Evolutionary conservation across 106 monocot genomes (phyloP).

Genomic region (Allium fistulosum): DNA sequence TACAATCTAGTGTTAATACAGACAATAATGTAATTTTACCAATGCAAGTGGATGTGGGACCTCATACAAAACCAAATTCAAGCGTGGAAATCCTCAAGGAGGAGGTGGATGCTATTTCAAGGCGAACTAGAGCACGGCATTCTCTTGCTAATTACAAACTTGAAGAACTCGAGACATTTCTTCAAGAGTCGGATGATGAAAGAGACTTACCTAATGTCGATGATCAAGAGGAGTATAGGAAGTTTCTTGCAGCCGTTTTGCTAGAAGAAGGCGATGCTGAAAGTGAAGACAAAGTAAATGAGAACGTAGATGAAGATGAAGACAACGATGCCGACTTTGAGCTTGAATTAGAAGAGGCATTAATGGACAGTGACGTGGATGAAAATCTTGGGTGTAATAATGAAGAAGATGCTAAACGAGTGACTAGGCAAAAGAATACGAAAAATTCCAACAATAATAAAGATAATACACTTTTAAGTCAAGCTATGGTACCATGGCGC

Average conservation of each 20-base stretch:
- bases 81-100: slow-evolving; percentile 22
- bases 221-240: slow-evolving; percentile 85
- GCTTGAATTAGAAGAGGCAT: slow-evolving; percentile 83
- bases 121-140: slow-evolving; percentile 69
- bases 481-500: slow-evolving; percentile 39
- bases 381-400: slow-evolving; percentile 24
- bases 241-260: slow-evolving; percentile 84
- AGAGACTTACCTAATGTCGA: slow-evolving; percentile 50
- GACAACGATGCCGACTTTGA: slow-evolving; percentile 94
- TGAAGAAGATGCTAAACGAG: slow-evolving; percentile 19
- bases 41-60: background rate
- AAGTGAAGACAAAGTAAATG: slow-evolving; percentile 15
- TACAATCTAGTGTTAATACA: slow-evolving; percentile 9
- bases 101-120: slow-evolving; percentile 61
- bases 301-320: slow-evolving; percentile 80
- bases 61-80: background rate
- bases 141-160: slow-evolving; percentile 81
- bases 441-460: slow-evolving; percentile 28
- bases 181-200: slow-evolving; percentile 94
- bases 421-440: slow-evolving; percentile 67
- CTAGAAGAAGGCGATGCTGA: slow-evolving; percentile 14
- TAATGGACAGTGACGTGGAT: slow-evolving; percentile 71
- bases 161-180: slow-evolving; percentile 85
- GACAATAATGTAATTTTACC: slow-evolving; percentile 2
- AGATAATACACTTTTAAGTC: slow-evolving; percentile 21